A percentile compares a stretch with the other conserved stretches of the same genome.
These are phyloP conservation scores for Xylaria cubensis DNA, from an alignment of 495 filamentous ascomycete species.

Conservation along the genomic window DNA sequence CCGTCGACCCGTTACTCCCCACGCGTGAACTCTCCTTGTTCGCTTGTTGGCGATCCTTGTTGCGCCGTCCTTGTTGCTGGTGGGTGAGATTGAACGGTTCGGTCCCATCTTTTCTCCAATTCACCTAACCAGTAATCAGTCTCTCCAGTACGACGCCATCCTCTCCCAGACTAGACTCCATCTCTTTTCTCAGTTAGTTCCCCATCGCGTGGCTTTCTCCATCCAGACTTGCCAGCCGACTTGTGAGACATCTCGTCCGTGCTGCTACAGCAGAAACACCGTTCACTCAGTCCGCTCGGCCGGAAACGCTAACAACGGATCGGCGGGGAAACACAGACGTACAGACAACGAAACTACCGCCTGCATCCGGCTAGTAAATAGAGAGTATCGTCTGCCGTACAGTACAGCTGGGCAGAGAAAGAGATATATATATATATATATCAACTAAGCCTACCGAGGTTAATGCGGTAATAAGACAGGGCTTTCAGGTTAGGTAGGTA, in stretches of 20 bases:
- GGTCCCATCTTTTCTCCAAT: slow-evolving; percentile 27
- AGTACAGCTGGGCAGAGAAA: background rate
- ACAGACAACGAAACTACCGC: background rate
- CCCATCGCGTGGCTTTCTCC: slow-evolving; percentile 23
- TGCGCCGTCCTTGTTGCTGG: slow-evolving; percentile 5
- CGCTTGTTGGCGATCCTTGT: slow-evolving; percentile 8
- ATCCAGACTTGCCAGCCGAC: slow-evolving; percentile 11
- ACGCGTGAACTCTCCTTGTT: slow-evolving; percentile 10
- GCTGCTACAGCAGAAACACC: background rate
- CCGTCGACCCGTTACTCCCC: slow-evolving; percentile 14
- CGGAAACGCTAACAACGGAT: slow-evolving; percentile 17
- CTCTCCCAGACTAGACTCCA: background rate
- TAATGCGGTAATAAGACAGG: slow-evolving; percentile 12
- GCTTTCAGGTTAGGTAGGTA: slow-evolving; percentile 12
- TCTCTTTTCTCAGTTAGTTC: background rate
- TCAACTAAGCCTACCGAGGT: slow-evolving; percentile 17
- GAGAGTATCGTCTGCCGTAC: background rate
- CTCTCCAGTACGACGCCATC: background rate
- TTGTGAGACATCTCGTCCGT: slow-evolving; percentile 12
- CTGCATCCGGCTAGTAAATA: background rate
- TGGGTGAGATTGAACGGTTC: slow-evolving; percentile 14
- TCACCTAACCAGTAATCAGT: background rate
- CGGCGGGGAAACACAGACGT: slow-evolving; percentile 6
- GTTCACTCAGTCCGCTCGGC: slow-evolving; percentile 20
- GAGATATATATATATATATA: background rate